Conservation (phyloP, 352 stramenopile genomes). For the Peronospora tabacina region DNA sequence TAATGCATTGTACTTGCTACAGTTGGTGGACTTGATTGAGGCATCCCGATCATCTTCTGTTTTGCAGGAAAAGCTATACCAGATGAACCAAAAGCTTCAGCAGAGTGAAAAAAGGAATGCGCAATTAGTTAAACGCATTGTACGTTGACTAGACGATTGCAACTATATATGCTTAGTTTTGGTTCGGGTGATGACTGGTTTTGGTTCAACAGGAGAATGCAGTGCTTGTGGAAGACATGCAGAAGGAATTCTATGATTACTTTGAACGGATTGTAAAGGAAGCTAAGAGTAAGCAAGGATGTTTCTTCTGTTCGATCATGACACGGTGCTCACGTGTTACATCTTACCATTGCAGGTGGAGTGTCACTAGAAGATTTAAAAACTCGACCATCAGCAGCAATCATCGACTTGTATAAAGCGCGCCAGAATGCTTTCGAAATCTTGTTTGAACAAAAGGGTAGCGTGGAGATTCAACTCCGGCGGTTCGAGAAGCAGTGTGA, state of each 20-base stretch:
- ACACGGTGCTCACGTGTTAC: conserved; percentile 2
- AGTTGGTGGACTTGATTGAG: conserved; percentile 65
- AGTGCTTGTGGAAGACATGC: conserved; percentile 32
- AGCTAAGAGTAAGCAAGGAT: conserved; percentile 27
- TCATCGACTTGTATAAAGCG: conserved; percentile 46
- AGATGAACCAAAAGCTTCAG: conserved; percentile 42
- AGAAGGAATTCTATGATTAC: conserved; percentile 42
- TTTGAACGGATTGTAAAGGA: conserved; percentile 45
- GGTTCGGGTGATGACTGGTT: conserved; percentile 2
- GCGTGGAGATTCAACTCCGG: conserved; percentile 38
- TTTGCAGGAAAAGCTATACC: conserved; percentile 55
- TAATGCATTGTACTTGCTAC: conserved; percentile 3
- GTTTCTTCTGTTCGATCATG: conserved; percentile 1
- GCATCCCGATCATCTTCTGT: conserved; percentile 53
- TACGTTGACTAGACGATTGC: conserved; percentile 19
- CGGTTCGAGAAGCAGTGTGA: conserved; percentile 45
- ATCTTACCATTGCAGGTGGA: conserved; percentile 22
- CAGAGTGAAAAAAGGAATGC: conserved; percentile 46
- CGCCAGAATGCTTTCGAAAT: conserved; percentile 58
- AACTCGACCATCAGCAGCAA: conserved; percentile 33
- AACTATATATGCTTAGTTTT: neutral
- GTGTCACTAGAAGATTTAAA: conserved; percentile 39
- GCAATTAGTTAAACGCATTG: conserved; percentile 38
- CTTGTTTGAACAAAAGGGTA: conserved; percentile 48
- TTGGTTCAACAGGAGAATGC: conserved; percentile 29